A percentile compares a stretch with the other conserved stretches of the same genome.
Conservation (phyloP, 1,139 yeast genomes). For the Eremothecium coryli region DNA sequence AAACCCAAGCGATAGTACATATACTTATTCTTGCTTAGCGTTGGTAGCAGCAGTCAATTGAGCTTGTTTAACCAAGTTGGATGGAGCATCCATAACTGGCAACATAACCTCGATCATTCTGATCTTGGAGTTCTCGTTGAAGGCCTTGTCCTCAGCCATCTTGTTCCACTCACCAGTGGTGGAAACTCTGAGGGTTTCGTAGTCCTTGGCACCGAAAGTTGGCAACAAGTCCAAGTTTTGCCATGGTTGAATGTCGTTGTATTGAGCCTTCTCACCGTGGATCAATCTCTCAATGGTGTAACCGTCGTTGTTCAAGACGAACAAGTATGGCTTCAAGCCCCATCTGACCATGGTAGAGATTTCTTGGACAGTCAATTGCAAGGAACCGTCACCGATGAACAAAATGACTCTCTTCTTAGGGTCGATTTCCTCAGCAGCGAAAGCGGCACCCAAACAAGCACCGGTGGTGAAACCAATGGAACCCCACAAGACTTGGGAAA, state of each 20-base stretch:
- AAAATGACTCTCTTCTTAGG: conserved; percentile 63
- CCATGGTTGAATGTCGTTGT: conserved; percentile 81
- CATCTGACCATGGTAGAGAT: conserved; percentile 77
- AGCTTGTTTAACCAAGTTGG: conserved; percentile 63
- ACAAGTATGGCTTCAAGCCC: conserved; percentile 70
- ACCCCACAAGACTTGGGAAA: conserved; percentile 86
- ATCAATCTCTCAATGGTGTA: conserved; percentile 85
- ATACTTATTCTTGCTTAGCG: conserved; percentile 27
- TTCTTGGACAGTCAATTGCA: conserved; percentile 82
- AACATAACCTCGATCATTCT: conserved; percentile 74
- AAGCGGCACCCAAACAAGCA: conserved; percentile 74
- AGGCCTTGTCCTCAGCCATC: conserved; percentile 44
- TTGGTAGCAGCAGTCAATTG: conserved; percentile 66
- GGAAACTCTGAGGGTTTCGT: conserved; percentile 42
- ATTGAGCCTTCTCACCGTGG: conserved; percentile 67
- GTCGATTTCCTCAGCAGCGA: conserved; percentile 72
- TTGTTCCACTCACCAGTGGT: conserved; percentile 61
- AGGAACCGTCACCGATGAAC: conserved; percentile 85
- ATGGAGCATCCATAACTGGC: conserved; percentile 76
- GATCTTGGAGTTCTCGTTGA: conserved; percentile 44
- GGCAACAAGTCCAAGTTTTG: conserved; percentile 60
- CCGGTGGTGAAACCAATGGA: conserved; percentile 86
- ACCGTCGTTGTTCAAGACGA: conserved; percentile 77
- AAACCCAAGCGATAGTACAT: neutral
- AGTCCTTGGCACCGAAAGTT: conserved; percentile 58